Evolutionary conservation across 345 rosid genomes (phyloP).

Genomic region (Linum trigynum): DNA sequence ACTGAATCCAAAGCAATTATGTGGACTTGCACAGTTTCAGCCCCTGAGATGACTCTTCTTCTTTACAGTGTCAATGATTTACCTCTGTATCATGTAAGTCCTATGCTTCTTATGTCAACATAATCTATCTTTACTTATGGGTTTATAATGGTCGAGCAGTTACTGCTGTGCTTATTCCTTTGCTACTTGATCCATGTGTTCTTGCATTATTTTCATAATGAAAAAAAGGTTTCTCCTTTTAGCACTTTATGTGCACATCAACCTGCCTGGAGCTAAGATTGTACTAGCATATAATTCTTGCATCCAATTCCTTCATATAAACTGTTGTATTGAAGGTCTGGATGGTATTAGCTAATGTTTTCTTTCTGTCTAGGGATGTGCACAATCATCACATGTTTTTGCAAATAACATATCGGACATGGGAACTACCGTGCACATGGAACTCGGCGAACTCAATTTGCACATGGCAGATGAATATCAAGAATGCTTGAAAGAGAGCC

Average conservation of each 20-base stretch:
- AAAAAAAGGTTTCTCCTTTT: too few species aligned
- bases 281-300: not conserved
- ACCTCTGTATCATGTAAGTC: conserved; percentile 87
- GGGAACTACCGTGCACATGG: conserved; percentile 78
- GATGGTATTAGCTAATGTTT: not conserved
- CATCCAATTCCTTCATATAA: not conserved
- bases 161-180: too few species aligned
- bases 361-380: conserved; percentile 54
- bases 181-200: too few species aligned
- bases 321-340: not conserved
- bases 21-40: conserved; percentile 95
- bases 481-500: conserved; percentile 76
- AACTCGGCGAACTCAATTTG: conserved; percentile 91
- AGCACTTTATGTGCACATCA: too few species aligned
- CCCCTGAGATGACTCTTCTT: conserved; percentile 88
- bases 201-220: too few species aligned
- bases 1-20: conserved; percentile 48
- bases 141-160: not conserved
- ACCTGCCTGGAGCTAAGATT: not conserved
- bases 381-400: conserved; percentile 90
- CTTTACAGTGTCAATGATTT: conserved; percentile 45
- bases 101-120: conserved; percentile 7
- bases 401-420: conserved; percentile 75
- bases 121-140: not conserved
- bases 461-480: conserved; percentile 92